phyloP scores from a whole-genome alignment of 768 basidiomycete genomes.

The Hericium alpestre region DNA sequence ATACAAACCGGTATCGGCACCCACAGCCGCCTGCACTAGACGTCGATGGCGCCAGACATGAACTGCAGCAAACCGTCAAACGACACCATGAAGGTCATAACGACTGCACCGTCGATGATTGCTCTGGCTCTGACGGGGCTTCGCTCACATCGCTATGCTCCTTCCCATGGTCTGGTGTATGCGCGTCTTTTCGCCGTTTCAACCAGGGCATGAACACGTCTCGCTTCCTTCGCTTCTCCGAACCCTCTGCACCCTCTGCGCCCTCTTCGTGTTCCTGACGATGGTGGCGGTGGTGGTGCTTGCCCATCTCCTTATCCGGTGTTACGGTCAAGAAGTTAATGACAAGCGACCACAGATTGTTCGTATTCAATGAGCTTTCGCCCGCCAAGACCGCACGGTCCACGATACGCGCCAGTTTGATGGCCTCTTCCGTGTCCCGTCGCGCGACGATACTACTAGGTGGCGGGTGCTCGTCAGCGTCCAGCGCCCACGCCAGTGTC shows the following conservation, averaged over 20 bases:
- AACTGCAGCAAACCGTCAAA: too few species aligned
- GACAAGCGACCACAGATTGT: slow-evolving; percentile 62
- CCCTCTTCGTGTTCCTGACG: background rate
- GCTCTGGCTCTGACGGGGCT: too few species aligned
- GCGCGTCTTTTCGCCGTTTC: background rate
- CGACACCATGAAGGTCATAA: too few species aligned
- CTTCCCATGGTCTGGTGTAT: background rate
- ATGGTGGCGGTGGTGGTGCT: background rate
- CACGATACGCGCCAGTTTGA: slow-evolving; percentile 60
- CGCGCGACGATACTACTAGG: slow-evolving; percentile 88
- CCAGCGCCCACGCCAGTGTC: slow-evolving; percentile 82
- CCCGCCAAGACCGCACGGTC: slow-evolving; percentile 54
- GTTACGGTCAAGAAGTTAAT: slow-evolving; percentile 51
- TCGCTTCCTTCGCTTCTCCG: background rate
- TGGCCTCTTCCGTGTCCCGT: slow-evolving; percentile 75
- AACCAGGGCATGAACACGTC: background rate
- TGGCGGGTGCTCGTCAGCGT: slow-evolving; percentile 73
- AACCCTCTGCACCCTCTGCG: background rate
- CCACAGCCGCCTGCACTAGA: too few species aligned
- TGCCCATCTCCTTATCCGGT: slow-evolving; percentile 27
- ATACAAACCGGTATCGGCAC: too few species aligned
- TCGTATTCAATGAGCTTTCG: slow-evolving; percentile 48
- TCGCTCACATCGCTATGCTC: background rate
- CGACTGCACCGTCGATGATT: too few species aligned
- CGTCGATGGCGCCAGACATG: too few species aligned